Evolutionary conservation across 2,329 filamentous ascomycete genomes (phyloP).

Genomic region (Penicillium psychrosexuale): DNA sequence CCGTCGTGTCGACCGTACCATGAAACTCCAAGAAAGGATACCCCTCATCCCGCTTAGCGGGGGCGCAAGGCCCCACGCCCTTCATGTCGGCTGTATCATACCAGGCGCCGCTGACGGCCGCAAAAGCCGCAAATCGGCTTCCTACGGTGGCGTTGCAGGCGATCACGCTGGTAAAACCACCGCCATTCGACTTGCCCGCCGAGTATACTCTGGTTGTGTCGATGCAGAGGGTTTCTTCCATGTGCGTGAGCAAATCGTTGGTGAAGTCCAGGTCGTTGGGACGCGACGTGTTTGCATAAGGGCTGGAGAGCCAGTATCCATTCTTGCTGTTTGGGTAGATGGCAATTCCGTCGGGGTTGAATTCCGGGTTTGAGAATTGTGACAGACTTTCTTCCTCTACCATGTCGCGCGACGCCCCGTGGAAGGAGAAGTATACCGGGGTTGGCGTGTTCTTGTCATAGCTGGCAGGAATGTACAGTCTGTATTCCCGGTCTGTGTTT

Average conservation of each 20-base stretch:
- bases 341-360: conserved; percentile 45
- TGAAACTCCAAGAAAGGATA: conserved; percentile 26
- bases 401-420: conserved; percentile 42
- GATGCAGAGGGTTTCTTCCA: conserved; percentile 46
- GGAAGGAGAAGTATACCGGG: conserved; percentile 50
- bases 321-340: conserved; percentile 49
- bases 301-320: conserved; percentile 32
- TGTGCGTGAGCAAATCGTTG: conserved; percentile 41
- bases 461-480: conserved; percentile 24
- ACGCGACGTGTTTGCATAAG: conserved; percentile 28
- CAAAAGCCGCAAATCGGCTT: conserved; percentile 50
- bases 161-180: conserved; percentile 48
- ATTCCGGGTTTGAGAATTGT: conserved; percentile 45
- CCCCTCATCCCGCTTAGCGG: conserved; percentile 29
- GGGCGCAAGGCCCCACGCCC: conserved; percentile 24
- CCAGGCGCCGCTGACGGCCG: conserved; percentile 48
- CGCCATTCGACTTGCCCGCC: conserved; percentile 56
- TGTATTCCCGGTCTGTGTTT: conserved; percentile 21
- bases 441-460: conserved; percentile 40
- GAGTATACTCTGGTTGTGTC: conserved; percentile 46
- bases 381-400: conserved; percentile 43
- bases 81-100: conserved; percentile 33
- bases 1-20: conserved; percentile 18
- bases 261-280: conserved; percentile 48
- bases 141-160: conserved; percentile 47